Evolutionary conservation across 1,284 basidiomycete species (phyloP).

Genomic region (Ceratobasidium sp.): DNA sequence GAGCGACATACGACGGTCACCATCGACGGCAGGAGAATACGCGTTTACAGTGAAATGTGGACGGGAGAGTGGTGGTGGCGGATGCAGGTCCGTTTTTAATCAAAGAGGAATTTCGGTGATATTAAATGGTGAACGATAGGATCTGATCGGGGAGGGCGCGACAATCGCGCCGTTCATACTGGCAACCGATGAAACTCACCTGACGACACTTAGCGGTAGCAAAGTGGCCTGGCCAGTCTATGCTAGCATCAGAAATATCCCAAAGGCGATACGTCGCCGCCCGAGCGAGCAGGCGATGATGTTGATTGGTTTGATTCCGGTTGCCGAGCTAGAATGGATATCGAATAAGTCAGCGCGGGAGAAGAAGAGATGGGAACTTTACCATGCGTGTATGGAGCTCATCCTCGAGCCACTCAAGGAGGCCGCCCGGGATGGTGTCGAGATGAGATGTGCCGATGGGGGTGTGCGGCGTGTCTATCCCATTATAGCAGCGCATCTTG

Average conservation of each 20-base stretch:
- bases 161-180: conserved; percentile 41
- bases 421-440: conserved; percentile 41
- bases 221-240: conserved; percentile 46
- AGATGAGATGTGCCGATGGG: conserved; percentile 48
- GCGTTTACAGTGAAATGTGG: conserved; percentile 41
- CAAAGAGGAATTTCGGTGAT: background rate
- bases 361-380: conserved; percentile 42
- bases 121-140: background rate
- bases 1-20: background rate
- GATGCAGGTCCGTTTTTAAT: conserved; percentile 16
- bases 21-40: background rate
- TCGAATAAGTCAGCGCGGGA: background rate
- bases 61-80: conserved; percentile 45
- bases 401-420: conserved; percentile 47
- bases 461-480: conserved; percentile 42
- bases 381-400: conserved; percentile 49
- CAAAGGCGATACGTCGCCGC: conserved; percentile 30
- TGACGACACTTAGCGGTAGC: conserved; percentile 36
- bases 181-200: conserved; percentile 32
- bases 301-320: conserved; percentile 44
- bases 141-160: conserved; percentile 21
- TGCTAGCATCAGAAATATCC: conserved; percentile 45
- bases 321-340: conserved; percentile 1
- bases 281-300: conserved; percentile 20
- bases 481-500: conserved; percentile 50